These are phyloP conservation scores for Inosperma sp. DNA, from an alignment of 768 basidiomycete species.

Conservation along the genomic window DNA sequence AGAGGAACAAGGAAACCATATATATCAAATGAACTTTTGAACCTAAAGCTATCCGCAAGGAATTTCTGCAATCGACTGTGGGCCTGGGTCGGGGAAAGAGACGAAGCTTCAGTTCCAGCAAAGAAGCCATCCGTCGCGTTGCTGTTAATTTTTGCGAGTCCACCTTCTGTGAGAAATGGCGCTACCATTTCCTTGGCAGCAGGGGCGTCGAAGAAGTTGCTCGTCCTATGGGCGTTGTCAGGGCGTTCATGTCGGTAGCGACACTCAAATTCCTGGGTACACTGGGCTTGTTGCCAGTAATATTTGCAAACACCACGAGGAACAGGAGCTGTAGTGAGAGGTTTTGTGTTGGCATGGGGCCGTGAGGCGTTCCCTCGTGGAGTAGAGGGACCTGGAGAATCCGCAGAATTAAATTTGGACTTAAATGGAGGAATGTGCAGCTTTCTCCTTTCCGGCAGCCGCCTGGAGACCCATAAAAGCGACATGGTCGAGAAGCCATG, in stretches of 20 bases:
- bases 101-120: slow-evolving; percentile 22
- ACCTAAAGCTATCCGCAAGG: slow-evolving; percentile 41
- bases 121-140: slow-evolving; percentile 43
- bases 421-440: slow-evolving; percentile 34
- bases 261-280: slow-evolving; percentile 45
- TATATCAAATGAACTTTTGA: slow-evolving; percentile 36
- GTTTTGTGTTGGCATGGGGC: too few species aligned
- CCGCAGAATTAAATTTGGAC: not conserved
- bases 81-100: slow-evolving; percentile 42
- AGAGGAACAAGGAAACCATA: slow-evolving; percentile 43
- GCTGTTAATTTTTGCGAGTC: slow-evolving; percentile 42
- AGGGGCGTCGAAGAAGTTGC: slow-evolving; percentile 15
- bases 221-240: slow-evolving; percentile 8
- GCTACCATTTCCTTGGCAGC: slow-evolving; percentile 25
- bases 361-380: not conserved
- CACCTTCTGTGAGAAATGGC: slow-evolving; percentile 42
- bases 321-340: slow-evolving; percentile 7
- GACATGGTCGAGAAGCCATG: slow-evolving; percentile 11
- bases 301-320: slow-evolving; percentile 38
- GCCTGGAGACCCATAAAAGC: slow-evolving; percentile 17
- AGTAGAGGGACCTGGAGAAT: not conserved
- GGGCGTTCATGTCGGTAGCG: slow-evolving; percentile 34
- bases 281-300: slow-evolving; percentile 46
- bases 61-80: slow-evolving; percentile 43
- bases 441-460: slow-evolving; percentile 44